These are phyloP conservation scores for Chlamydomonas schloesseri DNA, from an alignment of 139 green algal species.

Conservation along the genomic window DNA sequence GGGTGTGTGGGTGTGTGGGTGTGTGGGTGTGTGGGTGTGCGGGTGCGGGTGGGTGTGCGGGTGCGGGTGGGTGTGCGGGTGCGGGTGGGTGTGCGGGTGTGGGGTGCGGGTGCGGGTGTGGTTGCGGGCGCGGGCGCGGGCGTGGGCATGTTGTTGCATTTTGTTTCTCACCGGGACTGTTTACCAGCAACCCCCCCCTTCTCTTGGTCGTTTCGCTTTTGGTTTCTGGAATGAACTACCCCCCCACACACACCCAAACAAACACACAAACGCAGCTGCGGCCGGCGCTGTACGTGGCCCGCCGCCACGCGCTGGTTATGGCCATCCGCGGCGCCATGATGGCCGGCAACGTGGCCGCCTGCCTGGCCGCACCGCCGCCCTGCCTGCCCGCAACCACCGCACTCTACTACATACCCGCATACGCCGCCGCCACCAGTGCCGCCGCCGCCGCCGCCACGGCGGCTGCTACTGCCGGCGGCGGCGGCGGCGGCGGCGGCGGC, in stretches of 20 bases:
- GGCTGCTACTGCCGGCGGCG: not conserved
- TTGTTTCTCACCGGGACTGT: too few species aligned
- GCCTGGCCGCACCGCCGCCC: not conserved
- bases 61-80: too few species aligned
- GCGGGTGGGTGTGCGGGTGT: too few species aligned
- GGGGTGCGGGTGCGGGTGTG: too few species aligned
- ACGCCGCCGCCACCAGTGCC: not conserved
- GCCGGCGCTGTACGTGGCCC: not conserved
- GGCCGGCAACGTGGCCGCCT: conserved; percentile 9
- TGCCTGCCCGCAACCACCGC: conserved; percentile 24
- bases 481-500: not conserved
- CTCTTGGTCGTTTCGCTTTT: too few species aligned
- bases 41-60: too few species aligned
- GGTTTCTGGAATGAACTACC: too few species aligned
- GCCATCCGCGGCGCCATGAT: conserved; percentile 3
- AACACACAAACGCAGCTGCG: not conserved
- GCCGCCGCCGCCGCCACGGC: not conserved
- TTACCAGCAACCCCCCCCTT: too few species aligned
- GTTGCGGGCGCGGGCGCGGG: too few species aligned
- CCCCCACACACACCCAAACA: not conserved
- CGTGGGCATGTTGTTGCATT: too few species aligned
- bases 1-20: too few species aligned
- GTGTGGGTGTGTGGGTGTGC: too few species aligned
- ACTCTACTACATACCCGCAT: conserved; percentile 29
- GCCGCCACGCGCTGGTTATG: conserved; percentile 17